Evolutionary conservation across 176 grass and related monocot genomes (phyloP).

Genomic region (Rhynchospora pubera): DNA sequence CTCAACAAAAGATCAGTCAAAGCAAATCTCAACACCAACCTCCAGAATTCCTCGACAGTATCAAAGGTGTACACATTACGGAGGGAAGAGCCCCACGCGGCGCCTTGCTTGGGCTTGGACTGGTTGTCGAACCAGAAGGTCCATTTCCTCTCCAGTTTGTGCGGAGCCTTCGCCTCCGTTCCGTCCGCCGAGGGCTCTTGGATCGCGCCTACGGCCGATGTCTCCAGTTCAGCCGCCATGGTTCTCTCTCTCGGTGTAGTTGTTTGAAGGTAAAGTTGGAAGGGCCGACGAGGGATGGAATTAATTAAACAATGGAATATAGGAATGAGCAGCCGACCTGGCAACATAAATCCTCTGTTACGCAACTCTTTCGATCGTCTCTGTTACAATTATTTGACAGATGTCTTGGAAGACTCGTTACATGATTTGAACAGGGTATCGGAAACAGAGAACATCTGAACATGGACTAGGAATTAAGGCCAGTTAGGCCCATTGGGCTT

Average conservation of each 20-base stretch:
- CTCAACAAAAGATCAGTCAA: not conserved
- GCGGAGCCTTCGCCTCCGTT: constrained; percentile 31
- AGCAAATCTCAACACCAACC: constrained; percentile 29
- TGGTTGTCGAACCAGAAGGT: constrained; percentile 96
- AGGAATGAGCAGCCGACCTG: not conserved
- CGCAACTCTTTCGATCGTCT: not conserved
- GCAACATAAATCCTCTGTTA: not conserved
- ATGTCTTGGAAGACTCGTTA: not conserved
- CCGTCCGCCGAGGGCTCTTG: constrained; percentile 10
- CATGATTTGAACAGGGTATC: not conserved
- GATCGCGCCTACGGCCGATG: constrained; percentile 32
- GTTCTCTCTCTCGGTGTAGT: not conserved
- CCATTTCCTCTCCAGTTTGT: constrained; percentile 86
- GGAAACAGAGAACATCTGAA: not conserved
- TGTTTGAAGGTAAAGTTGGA: not conserved
- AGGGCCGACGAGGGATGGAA: not conserved
- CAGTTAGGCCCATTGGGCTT: too few species aligned
- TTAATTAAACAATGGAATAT: not conserved
- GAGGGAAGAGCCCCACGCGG: constrained; percentile 84
- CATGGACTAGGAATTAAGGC: not conserved
- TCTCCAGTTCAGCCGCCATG: constrained; percentile 32
- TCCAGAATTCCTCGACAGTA: constrained; percentile 94
- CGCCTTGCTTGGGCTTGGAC: constrained; percentile 84
- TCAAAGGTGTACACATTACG: constrained; percentile 89
- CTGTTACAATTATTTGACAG: not conserved